Conservation (phyloP, 495 filamentous ascomycete species). For the Aspergillus kassunensis region DNA sequence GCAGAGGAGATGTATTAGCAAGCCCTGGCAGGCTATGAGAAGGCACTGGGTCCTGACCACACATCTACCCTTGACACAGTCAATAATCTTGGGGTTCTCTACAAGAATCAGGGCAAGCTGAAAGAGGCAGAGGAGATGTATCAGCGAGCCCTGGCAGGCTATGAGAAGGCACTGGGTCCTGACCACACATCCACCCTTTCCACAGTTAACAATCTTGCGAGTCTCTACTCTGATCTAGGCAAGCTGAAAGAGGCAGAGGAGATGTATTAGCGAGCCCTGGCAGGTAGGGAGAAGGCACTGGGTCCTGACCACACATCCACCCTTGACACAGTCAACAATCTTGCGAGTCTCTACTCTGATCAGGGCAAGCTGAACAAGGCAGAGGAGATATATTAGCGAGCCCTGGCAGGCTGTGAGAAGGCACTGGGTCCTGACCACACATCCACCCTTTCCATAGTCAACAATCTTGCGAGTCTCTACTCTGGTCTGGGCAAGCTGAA, state of each 20-base stretch:
- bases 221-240: slow-evolving; percentile 21
- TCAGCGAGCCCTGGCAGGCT: not conserved
- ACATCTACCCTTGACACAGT: not conserved
- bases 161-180: not conserved
- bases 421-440: slow-evolving; percentile 30
- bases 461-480: not conserved
- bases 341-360: slow-evolving; percentile 28
- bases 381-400: slow-evolving; percentile 29
- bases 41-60: not conserved
- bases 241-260: slow-evolving; percentile 30
- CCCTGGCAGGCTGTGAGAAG: slow-evolving; percentile 28
- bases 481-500: not conserved
- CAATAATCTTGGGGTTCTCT: not conserved
- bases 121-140: not conserved
- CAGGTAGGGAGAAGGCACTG: slow-evolving; percentile 15
- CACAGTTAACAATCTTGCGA: slow-evolving; percentile 12
- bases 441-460: slow-evolving; percentile 26
- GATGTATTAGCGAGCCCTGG: slow-evolving; percentile 27
- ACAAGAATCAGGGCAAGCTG: not conserved
- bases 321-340: slow-evolving; percentile 28
- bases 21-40: not conserved
- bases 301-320: slow-evolving; percentile 33
- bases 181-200: not conserved
- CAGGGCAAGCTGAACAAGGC: slow-evolving; percentile 38
- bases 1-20: not conserved